phyloP scores from a whole-genome alignment of 768 basidiomycete species.

The Candolleomyces eurysporus region DNA sequence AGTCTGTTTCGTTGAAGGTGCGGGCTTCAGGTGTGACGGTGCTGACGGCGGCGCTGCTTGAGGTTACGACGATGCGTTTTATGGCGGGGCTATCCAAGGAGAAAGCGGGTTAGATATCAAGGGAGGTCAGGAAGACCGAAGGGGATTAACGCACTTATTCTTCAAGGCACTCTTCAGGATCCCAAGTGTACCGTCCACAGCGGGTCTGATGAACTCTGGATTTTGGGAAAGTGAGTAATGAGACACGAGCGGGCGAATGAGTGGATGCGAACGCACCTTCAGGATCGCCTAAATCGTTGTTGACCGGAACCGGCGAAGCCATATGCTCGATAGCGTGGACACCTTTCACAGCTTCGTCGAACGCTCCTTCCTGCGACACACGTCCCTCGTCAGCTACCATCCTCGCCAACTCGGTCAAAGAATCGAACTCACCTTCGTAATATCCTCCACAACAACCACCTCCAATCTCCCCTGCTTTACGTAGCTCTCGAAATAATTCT shows the following conservation, averaged over 20 bases:
- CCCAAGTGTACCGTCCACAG: conserved; percentile 66
- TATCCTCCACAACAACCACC: conserved; percentile 69
- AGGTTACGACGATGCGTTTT: conserved; percentile 69
- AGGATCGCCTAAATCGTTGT: conserved; percentile 37
- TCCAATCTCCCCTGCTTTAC: conserved; percentile 53
- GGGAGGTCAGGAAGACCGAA: too few relatives aligned
- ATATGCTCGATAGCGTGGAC: conserved; percentile 72
- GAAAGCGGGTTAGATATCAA: too few relatives aligned
- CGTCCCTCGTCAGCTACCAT: background rate
- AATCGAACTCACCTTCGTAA: conserved; percentile 32
- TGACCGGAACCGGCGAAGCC: conserved; percentile 58
- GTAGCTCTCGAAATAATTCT: conserved; percentile 48
- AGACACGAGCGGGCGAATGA: background rate
- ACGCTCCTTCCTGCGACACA: conserved; percentile 54
- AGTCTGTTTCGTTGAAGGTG: conserved; percentile 50
- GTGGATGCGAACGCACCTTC: conserved; percentile 18
- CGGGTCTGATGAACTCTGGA: conserved; percentile 64
- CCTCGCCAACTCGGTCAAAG: background rate
- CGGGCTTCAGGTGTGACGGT: conserved; percentile 20
- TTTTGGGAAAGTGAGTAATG: background rate
- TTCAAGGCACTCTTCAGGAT: conserved; percentile 60
- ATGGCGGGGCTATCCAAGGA: conserved; percentile 34
- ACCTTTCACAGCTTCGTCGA: conserved; percentile 76
- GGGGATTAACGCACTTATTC: conserved; percentile 36
- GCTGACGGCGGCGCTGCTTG: conserved; percentile 53